Evolutionary conservation across 176 grass and related monocot species (phyloP).

Genomic region (barley (Hordeum vulgare)): MorexV3_pseudomolecules_assembly NC_058524.1:27366392-27366891

Average conservation of each 20-base stretch:
- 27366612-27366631: no score
- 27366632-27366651: no score
- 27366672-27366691: no score
- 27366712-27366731: no score
- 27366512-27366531: background rate
- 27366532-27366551: background rate
- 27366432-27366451: background rate
- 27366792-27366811: constrained; percentile 3
- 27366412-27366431: background rate
- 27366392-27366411: background rate
- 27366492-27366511: background rate
- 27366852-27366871: background rate
- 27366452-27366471: background rate
- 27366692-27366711: no score
- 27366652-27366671: no score
- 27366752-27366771: background rate
- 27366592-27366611: no score
- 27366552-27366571: background rate
- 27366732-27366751: no score
- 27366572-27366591: no score
- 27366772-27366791: background rate
- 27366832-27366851: constrained; percentile 26
- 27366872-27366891: background rate
- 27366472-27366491: background rate
- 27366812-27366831: background rate